These are phyloP conservation scores for Clarkia xantiana DNA, from an alignment of 345 rosid genomes.

Conservation along the genomic window DNA sequence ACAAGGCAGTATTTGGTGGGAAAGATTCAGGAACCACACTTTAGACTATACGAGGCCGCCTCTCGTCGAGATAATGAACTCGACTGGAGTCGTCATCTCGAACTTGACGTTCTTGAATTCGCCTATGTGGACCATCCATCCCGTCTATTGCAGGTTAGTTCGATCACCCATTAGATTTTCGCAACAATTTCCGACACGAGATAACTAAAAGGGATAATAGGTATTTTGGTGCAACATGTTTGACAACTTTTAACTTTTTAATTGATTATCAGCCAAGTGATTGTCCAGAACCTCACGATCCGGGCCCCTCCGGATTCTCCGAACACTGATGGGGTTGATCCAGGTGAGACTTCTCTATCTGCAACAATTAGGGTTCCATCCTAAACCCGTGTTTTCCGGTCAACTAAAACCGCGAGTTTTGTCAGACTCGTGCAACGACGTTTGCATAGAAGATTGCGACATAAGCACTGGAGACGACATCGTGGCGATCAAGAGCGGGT, in stretches of 20 bases:
- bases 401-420: neutral
- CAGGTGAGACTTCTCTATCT: slow-evolving; percentile 39
- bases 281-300: slow-evolving; percentile 69
- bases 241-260: slow-evolving; percentile 12
- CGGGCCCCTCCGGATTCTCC: slow-evolving; percentile 94
- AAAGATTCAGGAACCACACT: slow-evolving; percentile 50
- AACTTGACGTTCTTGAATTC: slow-evolving; percentile 82
- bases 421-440: slow-evolving; percentile 71
- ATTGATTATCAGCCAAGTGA: slow-evolving; percentile 65
- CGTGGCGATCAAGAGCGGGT: slow-evolving; percentile 84
- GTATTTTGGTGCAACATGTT: no score
- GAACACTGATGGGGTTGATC: slow-evolving; percentile 93
- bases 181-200: slow-evolving; percentile 20
- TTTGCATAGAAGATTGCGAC: slow-evolving; percentile 82
- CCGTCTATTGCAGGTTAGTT: slow-evolving; percentile 91
- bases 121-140: slow-evolving; percentile 96
- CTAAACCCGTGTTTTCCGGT: no score
- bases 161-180: slow-evolving; percentile 16
- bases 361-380: no score
- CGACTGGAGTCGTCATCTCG: slow-evolving; percentile 64
- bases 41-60: slow-evolving; percentile 87
- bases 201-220: slow-evolving; percentile 21
- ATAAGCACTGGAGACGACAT: slow-evolving; percentile 91
- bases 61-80: slow-evolving; percentile 87
- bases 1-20: slow-evolving; percentile 93